Conservation (phyloP, 2,329 filamentous ascomycete genomes). For the Aspergillus sojae region DNA sequence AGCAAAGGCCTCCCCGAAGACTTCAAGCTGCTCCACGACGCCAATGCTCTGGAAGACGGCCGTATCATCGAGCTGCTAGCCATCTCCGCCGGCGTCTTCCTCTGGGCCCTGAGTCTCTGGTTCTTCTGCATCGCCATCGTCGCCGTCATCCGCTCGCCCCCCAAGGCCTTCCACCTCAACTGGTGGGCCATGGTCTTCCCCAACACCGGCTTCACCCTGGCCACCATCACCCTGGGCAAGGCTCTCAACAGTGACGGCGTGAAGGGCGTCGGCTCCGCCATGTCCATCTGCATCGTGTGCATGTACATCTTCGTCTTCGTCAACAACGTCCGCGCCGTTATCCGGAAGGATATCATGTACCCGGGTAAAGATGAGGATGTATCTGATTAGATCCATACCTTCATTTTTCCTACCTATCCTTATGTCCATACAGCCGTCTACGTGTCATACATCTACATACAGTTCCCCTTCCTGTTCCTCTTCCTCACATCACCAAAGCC, state of each 20-base stretch:
- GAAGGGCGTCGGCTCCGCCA: constrained; percentile 56
- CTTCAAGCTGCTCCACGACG: constrained; percentile 50
- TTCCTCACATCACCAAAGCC: neutral
- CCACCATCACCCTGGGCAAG: constrained; percentile 60
- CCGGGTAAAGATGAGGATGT: constrained; percentile 64
- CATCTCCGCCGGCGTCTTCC: constrained; percentile 55
- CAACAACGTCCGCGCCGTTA: constrained; percentile 55
- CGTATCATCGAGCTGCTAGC: constrained; percentile 50
- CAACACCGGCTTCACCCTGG: constrained; percentile 65
- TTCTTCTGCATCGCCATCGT: constrained; percentile 57
- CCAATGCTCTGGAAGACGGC: constrained; percentile 27
- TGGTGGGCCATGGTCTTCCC: constrained; percentile 71
- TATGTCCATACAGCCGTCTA: neutral
- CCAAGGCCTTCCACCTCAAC: constrained; percentile 53
- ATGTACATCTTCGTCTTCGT: constrained; percentile 59
- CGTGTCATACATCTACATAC: neutral
- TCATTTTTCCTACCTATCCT: neutral
- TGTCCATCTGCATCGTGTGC: constrained; percentile 58
- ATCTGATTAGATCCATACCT: constrained; percentile 25
- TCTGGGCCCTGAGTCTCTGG: constrained; percentile 67
- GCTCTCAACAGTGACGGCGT: constrained; percentile 56
- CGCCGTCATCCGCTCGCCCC: constrained; percentile 46
- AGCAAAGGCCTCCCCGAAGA: constrained; percentile 55
- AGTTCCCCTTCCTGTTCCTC: neutral
- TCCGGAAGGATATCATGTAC: constrained; percentile 57